Conservation (phyloP, 768 basidiomycete genomes). For the Rhodosporidiobolus sp. region DNA sequence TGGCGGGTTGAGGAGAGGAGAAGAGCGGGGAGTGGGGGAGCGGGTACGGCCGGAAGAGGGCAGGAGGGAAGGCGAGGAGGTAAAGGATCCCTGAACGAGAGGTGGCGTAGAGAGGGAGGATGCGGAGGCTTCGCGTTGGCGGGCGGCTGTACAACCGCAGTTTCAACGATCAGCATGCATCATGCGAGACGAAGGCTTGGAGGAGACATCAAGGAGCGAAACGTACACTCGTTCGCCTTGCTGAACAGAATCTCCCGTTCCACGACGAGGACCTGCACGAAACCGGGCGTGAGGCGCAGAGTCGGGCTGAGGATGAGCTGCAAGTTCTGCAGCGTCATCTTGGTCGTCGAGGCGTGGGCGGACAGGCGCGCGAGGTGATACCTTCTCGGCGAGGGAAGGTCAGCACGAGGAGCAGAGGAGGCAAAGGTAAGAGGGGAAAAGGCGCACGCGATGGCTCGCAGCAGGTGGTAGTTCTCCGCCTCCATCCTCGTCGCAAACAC, state of each 20-base stretch:
- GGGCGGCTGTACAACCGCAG: background rate
- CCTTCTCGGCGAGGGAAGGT: background rate
- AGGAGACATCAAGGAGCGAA: background rate
- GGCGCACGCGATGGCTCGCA: constrained; percentile 33
- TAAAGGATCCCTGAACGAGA: background rate
- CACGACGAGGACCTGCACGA: constrained; percentile 39
- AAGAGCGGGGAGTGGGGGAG: background rate
- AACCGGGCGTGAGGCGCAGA: constrained; percentile 36
- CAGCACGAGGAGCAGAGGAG: background rate
- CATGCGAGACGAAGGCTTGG: background rate
- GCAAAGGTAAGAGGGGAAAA: background rate
- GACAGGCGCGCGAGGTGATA: constrained; percentile 40
- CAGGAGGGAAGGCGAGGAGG: background rate
- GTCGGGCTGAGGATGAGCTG: constrained; percentile 43
- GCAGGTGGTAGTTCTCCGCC: constrained; percentile 35
- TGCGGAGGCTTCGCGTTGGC: background rate
- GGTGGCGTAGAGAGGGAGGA: background rate
- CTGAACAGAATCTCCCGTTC: constrained; percentile 40
- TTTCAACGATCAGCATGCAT: too few relatives aligned
- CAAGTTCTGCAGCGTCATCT: constrained; percentile 44
- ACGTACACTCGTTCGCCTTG: constrained; percentile 16
- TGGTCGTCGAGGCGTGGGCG: constrained; percentile 26
- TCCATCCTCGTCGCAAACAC: constrained; percentile 23
- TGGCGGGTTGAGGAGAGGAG: background rate
- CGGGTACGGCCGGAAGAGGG: background rate